These are phyloP conservation scores for Penicillium occitanis DNA, from an alignment of 2,329 filamentous ascomycete genomes.

Conservation along the genomic window DNA sequence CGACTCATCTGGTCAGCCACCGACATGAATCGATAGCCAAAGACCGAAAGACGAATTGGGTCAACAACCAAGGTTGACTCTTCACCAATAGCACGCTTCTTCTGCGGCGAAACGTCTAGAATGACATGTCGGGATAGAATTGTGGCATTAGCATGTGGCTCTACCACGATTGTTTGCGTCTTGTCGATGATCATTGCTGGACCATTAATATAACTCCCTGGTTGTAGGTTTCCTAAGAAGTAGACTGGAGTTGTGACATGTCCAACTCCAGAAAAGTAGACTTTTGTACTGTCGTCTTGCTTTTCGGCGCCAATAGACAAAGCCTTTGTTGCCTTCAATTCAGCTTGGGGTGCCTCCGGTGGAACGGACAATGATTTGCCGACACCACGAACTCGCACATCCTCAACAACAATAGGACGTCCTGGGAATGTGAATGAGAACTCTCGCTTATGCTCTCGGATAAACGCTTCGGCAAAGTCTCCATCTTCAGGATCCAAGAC, in stretches of 20 bases:
- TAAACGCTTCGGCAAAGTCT: slow-evolving; percentile 42
- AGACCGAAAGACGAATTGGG: slow-evolving; percentile 56
- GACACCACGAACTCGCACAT: slow-evolving; percentile 38
- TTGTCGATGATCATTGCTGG: slow-evolving; percentile 61
- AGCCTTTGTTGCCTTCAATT: slow-evolving; percentile 12
- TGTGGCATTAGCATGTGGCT: slow-evolving; percentile 71
- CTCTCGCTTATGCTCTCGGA: slow-evolving; percentile 40
- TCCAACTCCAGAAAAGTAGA: slow-evolving; percentile 32
- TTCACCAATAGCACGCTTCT: slow-evolving; percentile 36
- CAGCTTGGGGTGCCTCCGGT: slow-evolving; percentile 13
- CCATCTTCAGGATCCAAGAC: slow-evolving; percentile 38
- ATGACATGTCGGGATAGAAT: slow-evolving; percentile 87
- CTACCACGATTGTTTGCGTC: slow-evolving; percentile 83
- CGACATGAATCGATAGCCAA: slow-evolving; percentile 59
- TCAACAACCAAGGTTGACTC: slow-evolving; percentile 37
- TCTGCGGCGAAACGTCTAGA: slow-evolving; percentile 69
- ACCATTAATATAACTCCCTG: slow-evolving; percentile 28
- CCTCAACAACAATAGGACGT: slow-evolving; percentile 43
- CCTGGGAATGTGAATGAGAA: slow-evolving; percentile 43
- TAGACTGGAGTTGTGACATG: slow-evolving; percentile 32
- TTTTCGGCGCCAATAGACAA: slow-evolving; percentile 24
- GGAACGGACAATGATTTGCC: slow-evolving; percentile 22
- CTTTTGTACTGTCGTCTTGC: slow-evolving; percentile 16
- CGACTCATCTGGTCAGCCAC: slow-evolving; percentile 61
- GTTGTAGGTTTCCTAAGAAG: slow-evolving; percentile 26